Conservation (phyloP, 805 yeast species). For the Metschnikowia gelsemii region DNA sequence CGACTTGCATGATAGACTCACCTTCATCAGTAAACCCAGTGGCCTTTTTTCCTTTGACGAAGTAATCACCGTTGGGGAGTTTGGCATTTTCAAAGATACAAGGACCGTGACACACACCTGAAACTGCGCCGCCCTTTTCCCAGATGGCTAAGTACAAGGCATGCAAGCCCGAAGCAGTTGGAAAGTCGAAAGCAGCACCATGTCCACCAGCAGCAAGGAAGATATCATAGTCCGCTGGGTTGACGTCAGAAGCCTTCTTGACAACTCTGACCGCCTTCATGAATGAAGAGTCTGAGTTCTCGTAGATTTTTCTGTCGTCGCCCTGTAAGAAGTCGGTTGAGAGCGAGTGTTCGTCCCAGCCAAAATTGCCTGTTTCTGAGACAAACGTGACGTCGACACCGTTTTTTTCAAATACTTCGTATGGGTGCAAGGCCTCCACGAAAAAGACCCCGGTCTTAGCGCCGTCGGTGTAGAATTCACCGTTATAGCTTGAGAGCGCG, state of each 20-base stretch:
- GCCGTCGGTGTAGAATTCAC: constrained; percentile 54
- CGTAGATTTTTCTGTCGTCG: constrained; percentile 41
- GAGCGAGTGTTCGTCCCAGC: constrained; percentile 58
- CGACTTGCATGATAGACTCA: constrained; percentile 36
- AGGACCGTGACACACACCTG: constrained; percentile 74
- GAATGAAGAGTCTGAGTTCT: constrained; percentile 41
- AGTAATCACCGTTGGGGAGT: constrained; percentile 37
- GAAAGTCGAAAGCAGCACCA: constrained; percentile 58
- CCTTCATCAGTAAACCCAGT: constrained; percentile 65
- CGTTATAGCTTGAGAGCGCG: constrained; percentile 45
- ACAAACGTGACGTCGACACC: constrained; percentile 56
- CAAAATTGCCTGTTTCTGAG: constrained; percentile 57
- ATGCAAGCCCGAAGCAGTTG: constrained; percentile 48
- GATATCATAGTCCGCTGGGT: constrained; percentile 49
- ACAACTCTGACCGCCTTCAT: constrained; percentile 36
- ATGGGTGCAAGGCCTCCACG: constrained; percentile 62
- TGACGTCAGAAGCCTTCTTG: constrained; percentile 49
- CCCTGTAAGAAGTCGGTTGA: constrained; percentile 40
- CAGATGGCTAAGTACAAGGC: constrained; percentile 47
- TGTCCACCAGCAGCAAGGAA: constrained; percentile 70
- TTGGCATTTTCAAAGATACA: constrained; percentile 50
- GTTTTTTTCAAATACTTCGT: constrained; percentile 42
- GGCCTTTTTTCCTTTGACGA: constrained; percentile 52
- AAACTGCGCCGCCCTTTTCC: constrained; percentile 51
- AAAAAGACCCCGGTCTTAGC: constrained; percentile 59